phyloP scores from a whole-genome alignment of 352 stramenopile genomes.

The Globisporangium paddicum region DNA sequence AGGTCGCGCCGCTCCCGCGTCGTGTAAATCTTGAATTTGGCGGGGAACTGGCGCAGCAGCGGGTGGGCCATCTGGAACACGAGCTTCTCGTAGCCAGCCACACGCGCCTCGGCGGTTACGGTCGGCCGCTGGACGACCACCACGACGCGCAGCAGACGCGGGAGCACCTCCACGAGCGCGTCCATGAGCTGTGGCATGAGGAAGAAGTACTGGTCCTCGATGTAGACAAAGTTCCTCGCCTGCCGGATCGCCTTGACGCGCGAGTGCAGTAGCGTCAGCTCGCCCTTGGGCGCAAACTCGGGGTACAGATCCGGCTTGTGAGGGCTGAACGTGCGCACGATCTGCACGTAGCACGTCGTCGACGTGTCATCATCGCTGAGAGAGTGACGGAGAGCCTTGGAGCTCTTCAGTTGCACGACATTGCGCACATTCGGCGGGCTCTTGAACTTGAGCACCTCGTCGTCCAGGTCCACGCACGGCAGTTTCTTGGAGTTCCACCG shows the following conservation, averaged over 20 bases:
- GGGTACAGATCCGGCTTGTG: constrained; percentile 29
- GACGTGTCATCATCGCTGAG: not conserved
- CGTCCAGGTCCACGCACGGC: constrained; percentile 35
- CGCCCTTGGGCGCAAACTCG: constrained; percentile 41
- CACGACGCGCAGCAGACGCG: constrained; percentile 40
- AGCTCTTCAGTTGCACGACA: not conserved
- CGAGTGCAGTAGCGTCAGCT: constrained; percentile 46
- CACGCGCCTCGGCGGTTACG: constrained; percentile 21
- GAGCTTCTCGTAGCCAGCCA: constrained; percentile 63
- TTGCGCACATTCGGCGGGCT: constrained; percentile 31
- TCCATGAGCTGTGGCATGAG: constrained; percentile 52
- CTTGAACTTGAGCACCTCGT: constrained; percentile 39
- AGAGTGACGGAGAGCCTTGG: not conserved
- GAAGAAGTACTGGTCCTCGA: constrained; percentile 76
- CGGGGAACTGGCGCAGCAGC: constrained; percentile 40
- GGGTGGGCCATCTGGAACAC: constrained; percentile 56
- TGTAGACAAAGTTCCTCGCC: constrained; percentile 58
- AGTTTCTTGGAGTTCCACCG: constrained; percentile 47
- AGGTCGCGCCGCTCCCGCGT: constrained; percentile 41
- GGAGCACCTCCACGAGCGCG: constrained; percentile 35
- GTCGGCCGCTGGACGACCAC: constrained; percentile 41
- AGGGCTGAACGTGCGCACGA: constrained; percentile 52
- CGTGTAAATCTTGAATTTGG: constrained; percentile 56
- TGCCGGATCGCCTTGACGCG: constrained; percentile 54
- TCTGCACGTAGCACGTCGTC: constrained; percentile 28